Base-by-base conservation (phyloP, 2,329 filamentous ascomycete species). In the Emmonsiellopsis sp. region DNA sequence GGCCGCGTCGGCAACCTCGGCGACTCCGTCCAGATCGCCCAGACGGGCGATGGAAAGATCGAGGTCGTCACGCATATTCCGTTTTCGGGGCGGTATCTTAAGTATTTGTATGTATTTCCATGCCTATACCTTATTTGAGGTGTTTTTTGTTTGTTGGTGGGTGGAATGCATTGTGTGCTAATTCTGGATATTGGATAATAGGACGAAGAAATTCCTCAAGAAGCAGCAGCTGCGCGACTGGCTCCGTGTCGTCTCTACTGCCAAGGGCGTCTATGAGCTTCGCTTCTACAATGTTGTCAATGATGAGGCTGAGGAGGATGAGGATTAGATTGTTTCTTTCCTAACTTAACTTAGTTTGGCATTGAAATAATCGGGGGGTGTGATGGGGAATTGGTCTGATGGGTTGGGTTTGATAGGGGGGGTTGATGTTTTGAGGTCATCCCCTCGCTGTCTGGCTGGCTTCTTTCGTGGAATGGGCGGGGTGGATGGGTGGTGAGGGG, bases 191-290 rank as follows among this genome's bases (percentile, higher is more conserved):
- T 16, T 47, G 31, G 13, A 15, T 31, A 50, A 35, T 45, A 95
- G 89, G 75, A 98, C 93, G 76, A 98, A 98, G 89, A 98, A 98
- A 85, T 98, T 95, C 87, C 87, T 98, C 78, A 98, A 98, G 90
- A 98, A 98, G 89, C 89, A 96, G 83, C 92, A 97, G 85, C 89
- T 98, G 75, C 89, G 93, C 80, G 93, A 98, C 83, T 98, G 93
- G 93, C 88, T 98, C 73, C 91, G 93, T 70, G 92, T 98, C 68
- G 93, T 98, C 72, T 94, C 90, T 67, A 97, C 92, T 74, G 90
- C 87, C 76, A 92, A 92, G 81, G 92, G 93, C 73, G 91, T 96
- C 64, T 98, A 98, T 82, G 91, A 96, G 83, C 87, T 98, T 78
- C 91, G 95, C 82, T 98, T 98, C 91, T 98, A 95, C 90, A 98